A percentile compares a stretch with the other conserved stretches of the same genome.
Evolutionary conservation across 2,329 filamentous ascomycete species (phyloP).

Genomic region (Chaetomium sp.): DNA sequence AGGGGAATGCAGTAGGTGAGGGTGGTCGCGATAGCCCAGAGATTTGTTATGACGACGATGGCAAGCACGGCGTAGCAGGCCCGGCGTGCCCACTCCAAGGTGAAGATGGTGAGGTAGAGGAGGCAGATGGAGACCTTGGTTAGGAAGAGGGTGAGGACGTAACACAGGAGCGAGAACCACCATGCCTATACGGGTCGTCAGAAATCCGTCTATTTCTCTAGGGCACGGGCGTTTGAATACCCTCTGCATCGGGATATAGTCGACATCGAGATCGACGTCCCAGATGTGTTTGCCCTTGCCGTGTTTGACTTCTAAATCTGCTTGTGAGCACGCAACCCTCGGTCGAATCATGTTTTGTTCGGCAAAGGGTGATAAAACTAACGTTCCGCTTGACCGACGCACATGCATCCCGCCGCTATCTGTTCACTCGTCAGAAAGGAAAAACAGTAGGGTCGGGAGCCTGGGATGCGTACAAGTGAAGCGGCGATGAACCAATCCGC

Average conservation of each 20-base stretch:
- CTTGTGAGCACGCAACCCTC: neutral
- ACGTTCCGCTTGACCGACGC: constrained; percentile 21
- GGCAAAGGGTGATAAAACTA: constrained; percentile 6
- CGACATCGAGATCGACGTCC: constrained; percentile 14
- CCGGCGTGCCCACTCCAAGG: constrained; percentile 38
- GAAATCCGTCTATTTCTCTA: neutral
- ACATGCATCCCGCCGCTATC: constrained; percentile 32
- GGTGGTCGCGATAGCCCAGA: constrained; percentile 30
- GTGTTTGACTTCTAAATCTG: constrained; percentile 21
- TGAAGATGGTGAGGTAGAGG: constrained; percentile 38
- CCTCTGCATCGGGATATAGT: constrained; percentile 11
- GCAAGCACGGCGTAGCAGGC: constrained; percentile 34
- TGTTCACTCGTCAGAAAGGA: constrained; percentile 8
- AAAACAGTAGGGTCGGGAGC: neutral
- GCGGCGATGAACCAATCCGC: constrained; percentile 43
- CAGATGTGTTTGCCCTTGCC: constrained; percentile 32
- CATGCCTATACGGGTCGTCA: constrained; percentile 24
- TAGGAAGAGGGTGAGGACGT: constrained; percentile 34
- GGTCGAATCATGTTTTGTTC: neutral
- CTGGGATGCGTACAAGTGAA: constrained; percentile 33
- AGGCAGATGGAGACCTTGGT: constrained; percentile 39
- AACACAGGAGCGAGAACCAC: constrained; percentile 36
- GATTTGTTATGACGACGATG: constrained; percentile 33
- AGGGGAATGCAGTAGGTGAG: constrained; percentile 38
- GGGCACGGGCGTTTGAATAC: constrained; percentile 17